phyloP scores from a whole-genome alignment of 169 alveolate genomes.

The Plasmodium cynomolgi region DNA sequence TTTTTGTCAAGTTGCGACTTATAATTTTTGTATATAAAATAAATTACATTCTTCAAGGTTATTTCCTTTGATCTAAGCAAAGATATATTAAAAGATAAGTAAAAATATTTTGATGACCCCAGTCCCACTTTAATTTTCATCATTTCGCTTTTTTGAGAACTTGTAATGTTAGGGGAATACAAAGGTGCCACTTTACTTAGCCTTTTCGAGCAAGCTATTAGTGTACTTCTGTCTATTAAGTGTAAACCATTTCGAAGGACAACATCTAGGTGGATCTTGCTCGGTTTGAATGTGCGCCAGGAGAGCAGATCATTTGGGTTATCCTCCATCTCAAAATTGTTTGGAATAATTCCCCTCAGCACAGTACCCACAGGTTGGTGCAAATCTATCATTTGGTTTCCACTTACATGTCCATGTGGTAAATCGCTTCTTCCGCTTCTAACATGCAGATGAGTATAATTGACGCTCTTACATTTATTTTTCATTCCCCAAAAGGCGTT shows the following conservation, averaged over 20 bases:
- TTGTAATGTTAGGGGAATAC: conserved; percentile 26
- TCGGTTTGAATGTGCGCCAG: not conserved
- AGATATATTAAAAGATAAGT: conserved; percentile 45
- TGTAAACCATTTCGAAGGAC: conserved; percentile 44
- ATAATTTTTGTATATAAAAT: conserved; percentile 49
- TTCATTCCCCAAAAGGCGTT: conserved; percentile 39
- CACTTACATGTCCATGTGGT: not conserved
- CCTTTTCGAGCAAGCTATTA: conserved; percentile 10
- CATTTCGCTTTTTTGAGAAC: conserved; percentile 19
- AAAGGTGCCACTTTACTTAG: not conserved
- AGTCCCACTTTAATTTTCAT: conserved; percentile 57
- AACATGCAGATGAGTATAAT: conserved; percentile 48
- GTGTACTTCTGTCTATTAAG: conserved; percentile 9
- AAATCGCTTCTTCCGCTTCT: not conserved
- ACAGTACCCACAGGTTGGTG: conserved; percentile 58
- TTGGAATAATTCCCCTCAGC: not conserved
- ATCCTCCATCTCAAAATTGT: not conserved
- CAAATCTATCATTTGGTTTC: conserved; percentile 7
- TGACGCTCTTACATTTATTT: conserved; percentile 26
- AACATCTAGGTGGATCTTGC: conserved; percentile 36
- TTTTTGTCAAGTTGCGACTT: conserved; percentile 24
- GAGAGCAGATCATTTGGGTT: not conserved
- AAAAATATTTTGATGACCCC: conserved; percentile 29
- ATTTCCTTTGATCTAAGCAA: conserved; percentile 32
- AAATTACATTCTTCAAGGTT: conserved; percentile 27